Conservation (phyloP, 2,329 filamentous ascomycete genomes). For the Penicillium sp. region DNA sequence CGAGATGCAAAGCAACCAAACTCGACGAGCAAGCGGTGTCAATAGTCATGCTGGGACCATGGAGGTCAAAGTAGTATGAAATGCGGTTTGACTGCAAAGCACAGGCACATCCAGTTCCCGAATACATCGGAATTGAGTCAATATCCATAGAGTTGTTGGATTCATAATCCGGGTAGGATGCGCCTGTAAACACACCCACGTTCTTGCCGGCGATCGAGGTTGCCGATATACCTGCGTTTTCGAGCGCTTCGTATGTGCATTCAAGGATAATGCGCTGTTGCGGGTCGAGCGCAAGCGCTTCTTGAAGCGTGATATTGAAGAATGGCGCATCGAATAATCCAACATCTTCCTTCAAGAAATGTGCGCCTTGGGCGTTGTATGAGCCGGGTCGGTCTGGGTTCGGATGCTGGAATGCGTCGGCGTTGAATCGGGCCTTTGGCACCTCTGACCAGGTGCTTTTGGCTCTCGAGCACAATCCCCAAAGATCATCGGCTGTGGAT, state of each 20-base stretch:
- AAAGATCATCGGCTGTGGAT: constrained; percentile 22
- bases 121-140: constrained; percentile 24
- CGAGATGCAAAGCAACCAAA: constrained; percentile 28
- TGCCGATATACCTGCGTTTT: constrained; percentile 28
- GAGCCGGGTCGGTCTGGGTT: constrained; percentile 21
- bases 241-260: constrained; percentile 29
- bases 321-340: constrained; percentile 29
- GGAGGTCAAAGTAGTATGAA: constrained; percentile 31
- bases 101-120: constrained; percentile 22
- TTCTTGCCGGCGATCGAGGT: constrained; percentile 18
- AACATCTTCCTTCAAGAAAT: constrained; percentile 30
- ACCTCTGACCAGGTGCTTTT: constrained; percentile 23
- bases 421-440: constrained; percentile 24
- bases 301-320: constrained; percentile 28
- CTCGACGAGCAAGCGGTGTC: constrained; percentile 33
- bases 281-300: constrained; percentile 27
- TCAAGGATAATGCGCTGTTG: constrained; percentile 30
- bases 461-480: constrained; percentile 24
- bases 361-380: constrained; percentile 24
- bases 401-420: constrained; percentile 23
- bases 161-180: constrained; percentile 25
- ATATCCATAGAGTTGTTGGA: constrained; percentile 22
- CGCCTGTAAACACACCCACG: constrained; percentile 26
- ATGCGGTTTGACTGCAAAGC: constrained; percentile 30
- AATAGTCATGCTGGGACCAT: constrained; percentile 30